Evolutionary conservation across 176 grass and related monocot species (phyloP), one percentile per base, ranked within the genome.

Genomic region (Poa annua): DNA sequence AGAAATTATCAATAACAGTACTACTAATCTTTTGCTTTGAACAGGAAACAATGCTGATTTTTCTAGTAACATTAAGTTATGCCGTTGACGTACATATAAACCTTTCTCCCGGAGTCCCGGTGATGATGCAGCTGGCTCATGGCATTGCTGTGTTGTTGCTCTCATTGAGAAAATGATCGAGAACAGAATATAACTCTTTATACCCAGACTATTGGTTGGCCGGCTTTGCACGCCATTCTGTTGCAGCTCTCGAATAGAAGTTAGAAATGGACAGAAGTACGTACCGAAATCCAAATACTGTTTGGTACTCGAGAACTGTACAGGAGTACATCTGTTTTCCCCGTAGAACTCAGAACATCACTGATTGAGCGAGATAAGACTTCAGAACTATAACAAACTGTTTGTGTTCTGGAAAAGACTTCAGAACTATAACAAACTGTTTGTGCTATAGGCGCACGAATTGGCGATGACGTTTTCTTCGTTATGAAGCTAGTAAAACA

Each of bases 111-210:
- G 29, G 29, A 29, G 13, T 53, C 51, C 51, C 51, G 4, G 51
- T 53, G 5, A 19, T 17, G 14, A 4, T 51, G 49, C 49, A 51
- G 49, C 15, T 51, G 49, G 13, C 6, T 15, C 49, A 51, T 53
- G 51, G 8, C 54, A 22, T 21, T 11, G 6, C 10, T 22, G 54
- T 22, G 20, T 71, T 25, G n/a, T 41, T 14, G 11, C n/a, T 25
- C 39, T 47, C 20, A 4, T 5, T 42, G 20, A 44, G 83, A 79
- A 78, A 78, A 72, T 76, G 84, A 71, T 71, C 42, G 32, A 44
- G 4, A 70, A 21, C 66, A 14, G 1, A 61, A 61, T 48, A 3
- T 48, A 48, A 1, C 47, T 48, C 47, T 48, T 48, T 48, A 48
- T 48, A 48, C 3, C 44, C 44, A 45, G 0, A 12, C 11, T 45